Conservation (phyloP, 441 rosid genomes). For the Eruca vesicaria region DNA sequence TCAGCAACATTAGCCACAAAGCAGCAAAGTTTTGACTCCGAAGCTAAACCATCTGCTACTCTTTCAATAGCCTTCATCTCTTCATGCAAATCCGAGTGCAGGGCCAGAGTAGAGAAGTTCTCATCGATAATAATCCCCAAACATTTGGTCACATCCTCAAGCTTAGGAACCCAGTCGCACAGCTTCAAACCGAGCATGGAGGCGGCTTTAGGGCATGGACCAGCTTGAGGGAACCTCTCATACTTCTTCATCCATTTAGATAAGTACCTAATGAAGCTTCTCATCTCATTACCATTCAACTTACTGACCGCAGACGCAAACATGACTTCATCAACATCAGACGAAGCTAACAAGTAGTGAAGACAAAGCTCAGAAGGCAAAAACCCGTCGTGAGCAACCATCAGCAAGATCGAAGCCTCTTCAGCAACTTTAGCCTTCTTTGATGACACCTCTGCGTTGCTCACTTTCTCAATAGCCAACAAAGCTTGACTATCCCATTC, state of each 20-base stretch:
- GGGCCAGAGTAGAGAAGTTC: constrained; percentile 64
- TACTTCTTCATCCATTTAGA: constrained; percentile 88
- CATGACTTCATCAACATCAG: constrained; percentile 61
- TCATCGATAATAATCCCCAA: constrained; percentile 67
- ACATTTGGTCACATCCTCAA: constrained; percentile 60
- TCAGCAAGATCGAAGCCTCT: constrained; percentile 50
- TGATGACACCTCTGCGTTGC: constrained; percentile 34
- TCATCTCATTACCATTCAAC: constrained; percentile 68
- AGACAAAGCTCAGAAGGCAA: constrained; percentile 62
- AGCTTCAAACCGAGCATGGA: constrained; percentile 50
- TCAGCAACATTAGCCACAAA: constrained; percentile 45
- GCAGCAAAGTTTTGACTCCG: constrained; percentile 61
- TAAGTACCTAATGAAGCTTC: constrained; percentile 57
- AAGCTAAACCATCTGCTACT: constrained; percentile 51
- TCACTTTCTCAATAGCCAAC: constrained; percentile 52
- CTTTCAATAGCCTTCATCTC: constrained; percentile 56
- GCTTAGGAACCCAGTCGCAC: constrained; percentile 83
- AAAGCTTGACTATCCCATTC: constrained; percentile 39
- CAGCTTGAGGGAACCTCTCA: constrained; percentile 76
- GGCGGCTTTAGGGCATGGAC: constrained; percentile 70
- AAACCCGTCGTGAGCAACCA: constrained; percentile 85
- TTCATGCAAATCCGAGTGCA: constrained; percentile 66
- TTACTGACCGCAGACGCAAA: constrained; percentile 56
- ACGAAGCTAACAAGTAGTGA: background rate
- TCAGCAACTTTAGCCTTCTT: constrained; percentile 46